Conservation (phyloP, 805 yeast genomes). For the Saturnispora kantuleensis region DNA sequence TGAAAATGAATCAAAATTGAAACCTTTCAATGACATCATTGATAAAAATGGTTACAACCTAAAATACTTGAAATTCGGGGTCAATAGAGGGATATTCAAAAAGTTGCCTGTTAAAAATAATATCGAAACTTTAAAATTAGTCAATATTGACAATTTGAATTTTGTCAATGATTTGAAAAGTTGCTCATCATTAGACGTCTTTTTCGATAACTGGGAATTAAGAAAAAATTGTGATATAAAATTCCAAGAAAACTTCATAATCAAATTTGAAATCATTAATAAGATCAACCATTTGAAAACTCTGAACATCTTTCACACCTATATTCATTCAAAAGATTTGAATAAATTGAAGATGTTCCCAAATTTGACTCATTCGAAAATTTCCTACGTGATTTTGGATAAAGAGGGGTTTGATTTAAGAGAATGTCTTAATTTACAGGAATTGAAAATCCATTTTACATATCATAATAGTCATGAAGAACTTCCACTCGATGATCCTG, state of each 20-base stretch:
- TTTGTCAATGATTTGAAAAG: constrained; percentile 18
- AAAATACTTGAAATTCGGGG: constrained; percentile 24
- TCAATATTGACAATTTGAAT: constrained; percentile 23
- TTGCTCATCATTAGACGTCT: constrained; percentile 22
- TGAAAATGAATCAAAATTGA: constrained; percentile 23
- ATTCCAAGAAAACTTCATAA: constrained; percentile 19
- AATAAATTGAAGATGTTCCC: constrained; percentile 21
- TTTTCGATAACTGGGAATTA: constrained; percentile 26
- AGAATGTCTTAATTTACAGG: constrained; percentile 21
- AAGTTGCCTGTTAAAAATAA: constrained; percentile 19
- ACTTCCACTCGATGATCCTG: neutral
- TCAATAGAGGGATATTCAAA: constrained; percentile 22
- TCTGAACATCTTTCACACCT: constrained; percentile 24
- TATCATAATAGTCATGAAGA: constrained; percentile 16
- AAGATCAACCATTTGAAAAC: constrained; percentile 16
- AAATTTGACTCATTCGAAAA: constrained; percentile 23
- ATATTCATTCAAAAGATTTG: constrained; percentile 21
- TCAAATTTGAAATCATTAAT: constrained; percentile 16
- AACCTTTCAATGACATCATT: constrained; percentile 23
- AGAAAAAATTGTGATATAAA: constrained; percentile 20
- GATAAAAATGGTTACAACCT: constrained; percentile 17
- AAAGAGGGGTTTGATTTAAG: constrained; percentile 23
- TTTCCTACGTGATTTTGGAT: constrained; percentile 22
- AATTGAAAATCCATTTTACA: constrained; percentile 24
- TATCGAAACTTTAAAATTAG: constrained; percentile 21